phyloP scores from a whole-genome alignment of 805 yeast species.

The Wickerhamomyces strasburgensis region DNA sequence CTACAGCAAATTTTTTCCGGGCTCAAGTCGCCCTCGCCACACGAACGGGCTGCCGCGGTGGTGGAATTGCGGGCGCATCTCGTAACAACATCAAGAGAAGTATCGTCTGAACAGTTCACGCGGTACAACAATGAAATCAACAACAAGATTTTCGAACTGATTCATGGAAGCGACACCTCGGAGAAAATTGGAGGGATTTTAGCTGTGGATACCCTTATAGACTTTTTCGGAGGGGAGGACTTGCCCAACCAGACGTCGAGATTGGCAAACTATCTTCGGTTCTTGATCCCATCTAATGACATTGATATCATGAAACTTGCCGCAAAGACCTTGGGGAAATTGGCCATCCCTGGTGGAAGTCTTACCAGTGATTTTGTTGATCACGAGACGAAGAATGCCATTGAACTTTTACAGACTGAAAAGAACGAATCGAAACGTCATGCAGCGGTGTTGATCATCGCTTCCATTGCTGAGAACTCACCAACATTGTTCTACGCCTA shows the following conservation, averaged over 20 bases:
- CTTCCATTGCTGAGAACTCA: constrained; percentile 79
- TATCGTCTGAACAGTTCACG: constrained; percentile 75
- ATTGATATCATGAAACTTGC: constrained; percentile 82
- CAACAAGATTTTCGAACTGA: constrained; percentile 78
- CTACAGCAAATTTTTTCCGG: constrained; percentile 33
- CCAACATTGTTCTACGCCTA: constrained; percentile 79
- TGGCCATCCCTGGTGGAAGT: constrained; percentile 87
- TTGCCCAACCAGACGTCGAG: constrained; percentile 85
- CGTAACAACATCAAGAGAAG: constrained; percentile 70
- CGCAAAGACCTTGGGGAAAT: constrained; percentile 78
- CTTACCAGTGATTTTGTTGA: constrained; percentile 91
- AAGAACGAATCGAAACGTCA: constrained; percentile 83
- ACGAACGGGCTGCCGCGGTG: constrained; percentile 49
- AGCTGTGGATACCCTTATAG: constrained; percentile 84
- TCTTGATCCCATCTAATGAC: constrained; percentile 77
- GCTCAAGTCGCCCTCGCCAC: constrained; percentile 30
- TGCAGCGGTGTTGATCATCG: constrained; percentile 80
- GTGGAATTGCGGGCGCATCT: constrained; percentile 65
- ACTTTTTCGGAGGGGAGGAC: constrained; percentile 81
- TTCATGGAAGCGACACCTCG: constrained; percentile 64
- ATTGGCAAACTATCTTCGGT: constrained; percentile 81
- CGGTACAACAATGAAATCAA: constrained; percentile 81
- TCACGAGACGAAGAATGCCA: constrained; percentile 79
- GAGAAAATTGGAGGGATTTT: constrained; percentile 87
- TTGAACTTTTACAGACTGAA: constrained; percentile 89